phyloP scores from a whole-genome alignment of 441 rosid species.

The Theobroma grandiflorum region DNA sequence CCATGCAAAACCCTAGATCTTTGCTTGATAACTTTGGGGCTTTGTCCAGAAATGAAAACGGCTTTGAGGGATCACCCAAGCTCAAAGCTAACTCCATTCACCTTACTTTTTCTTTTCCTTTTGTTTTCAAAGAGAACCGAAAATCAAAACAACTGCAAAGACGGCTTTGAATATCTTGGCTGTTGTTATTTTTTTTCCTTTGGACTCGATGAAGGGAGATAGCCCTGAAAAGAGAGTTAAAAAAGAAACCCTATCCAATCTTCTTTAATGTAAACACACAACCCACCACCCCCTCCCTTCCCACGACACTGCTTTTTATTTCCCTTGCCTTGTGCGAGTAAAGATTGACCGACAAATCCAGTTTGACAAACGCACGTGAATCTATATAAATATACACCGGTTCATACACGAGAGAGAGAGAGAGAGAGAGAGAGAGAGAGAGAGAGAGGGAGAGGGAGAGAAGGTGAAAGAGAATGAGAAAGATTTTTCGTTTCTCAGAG shows the following conservation, averaged over 20 bases:
- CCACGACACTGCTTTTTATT: slow-evolving; percentile 18
- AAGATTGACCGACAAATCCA: slow-evolving; percentile 69
- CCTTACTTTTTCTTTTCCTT: too few relatives aligned
- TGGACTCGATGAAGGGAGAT: not conserved
- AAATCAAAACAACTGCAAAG: not conserved
- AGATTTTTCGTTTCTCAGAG: not conserved
- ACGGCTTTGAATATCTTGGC: slow-evolving; percentile 9
- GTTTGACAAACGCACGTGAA: slow-evolving; percentile 74
- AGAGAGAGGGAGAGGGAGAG: not conserved
- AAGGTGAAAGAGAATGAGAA: too few relatives aligned
- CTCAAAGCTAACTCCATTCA: slow-evolving; percentile 74
- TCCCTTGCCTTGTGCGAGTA: slow-evolving; percentile 26
- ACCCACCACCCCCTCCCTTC: not conserved
- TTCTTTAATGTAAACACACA: slow-evolving; percentile 30
- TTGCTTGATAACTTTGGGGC: slow-evolving; percentile 35
- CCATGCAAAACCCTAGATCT: slow-evolving; percentile 67
- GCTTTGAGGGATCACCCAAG: slow-evolving; percentile 60
- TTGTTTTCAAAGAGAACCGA: not conserved
- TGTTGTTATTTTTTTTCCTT: not conserved
- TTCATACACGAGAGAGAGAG: slow-evolving; percentile 39
- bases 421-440: not conserved
- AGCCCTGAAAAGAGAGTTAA: not conserved
- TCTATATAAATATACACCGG: slow-evolving; percentile 50
- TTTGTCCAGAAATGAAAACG: slow-evolving; percentile 58
- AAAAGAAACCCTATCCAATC: slow-evolving; percentile 19